Base-by-base conservation (phyloP, 768 basidiomycete genomes). In the Hirschioporus abietinus region DNA sequence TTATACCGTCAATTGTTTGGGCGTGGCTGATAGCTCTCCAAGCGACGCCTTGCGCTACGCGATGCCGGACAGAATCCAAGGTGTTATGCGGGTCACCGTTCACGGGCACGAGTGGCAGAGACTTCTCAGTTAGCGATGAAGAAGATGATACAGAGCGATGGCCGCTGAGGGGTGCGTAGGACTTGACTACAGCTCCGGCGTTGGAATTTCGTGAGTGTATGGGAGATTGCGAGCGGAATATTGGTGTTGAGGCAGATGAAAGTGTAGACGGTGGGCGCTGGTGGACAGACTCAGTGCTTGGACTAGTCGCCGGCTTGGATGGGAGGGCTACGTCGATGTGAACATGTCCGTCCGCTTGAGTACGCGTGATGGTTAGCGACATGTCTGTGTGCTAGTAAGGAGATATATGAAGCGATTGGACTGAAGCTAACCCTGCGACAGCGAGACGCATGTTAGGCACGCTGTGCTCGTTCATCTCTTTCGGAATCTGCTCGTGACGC, bases 21-120 rank as follows among this genome's bases (percentile, higher is more conserved):
- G 85, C 80, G 66, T 83, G 82, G 36, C 77, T 83, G 67, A 87
- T 78, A 1, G 83, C 78, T 26, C 83, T 82, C 10, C 87, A 74
- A 4, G 87, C 88, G 63, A 89, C 79, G 67, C 83, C 81, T 58
- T 81, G 76, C 0, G 88, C 84, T 18, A 88, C 87, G 69, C 88
- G 85, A 26, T 83, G 79, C 20, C 86, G 83, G 10, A 90, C 80
- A 67, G 84, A 84, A 59, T 83, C 84, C n/a, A 90, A 74, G 0
- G 86, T 88, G 20, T 85, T 82, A n/a, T 71, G 74, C 7, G 76
- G 63, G 20, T 52, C 42, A 1, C 42, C 42, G 42, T 52, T 12
- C 12, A 52, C 4, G 2, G 4, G 42, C 15, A 52, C 42, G 20
- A 52, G 42, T 2, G 42, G 42, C 42, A 52, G 42, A 52, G 42